phyloP scores from a whole-genome alignment of 305 asterid species.

The Salvia sclarea region DNA sequence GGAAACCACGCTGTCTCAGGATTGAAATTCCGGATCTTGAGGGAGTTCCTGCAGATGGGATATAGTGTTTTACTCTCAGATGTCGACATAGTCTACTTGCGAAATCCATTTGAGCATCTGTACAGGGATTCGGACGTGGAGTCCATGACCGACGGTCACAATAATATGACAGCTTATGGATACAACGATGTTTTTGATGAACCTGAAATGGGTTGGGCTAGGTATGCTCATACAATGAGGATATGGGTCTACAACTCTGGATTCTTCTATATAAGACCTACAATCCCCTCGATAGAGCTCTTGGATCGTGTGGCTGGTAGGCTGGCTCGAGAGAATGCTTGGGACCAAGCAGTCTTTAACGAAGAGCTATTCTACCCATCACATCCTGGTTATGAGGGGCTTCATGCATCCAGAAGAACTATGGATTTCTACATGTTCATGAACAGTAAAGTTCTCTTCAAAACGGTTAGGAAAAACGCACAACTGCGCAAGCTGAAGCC shows the following conservation, averaged over 20 bases:
- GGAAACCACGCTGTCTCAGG: constrained; percentile 66
- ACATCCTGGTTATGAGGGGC: constrained; percentile 57
- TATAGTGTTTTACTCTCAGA: constrained; percentile 63
- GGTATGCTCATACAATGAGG: constrained; percentile 55
- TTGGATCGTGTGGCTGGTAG: constrained; percentile 52
- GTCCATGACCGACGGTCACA: constrained; percentile 63
- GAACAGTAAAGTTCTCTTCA: constrained; percentile 62
- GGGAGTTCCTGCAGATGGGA: constrained; percentile 64
- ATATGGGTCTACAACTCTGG: constrained; percentile 65
- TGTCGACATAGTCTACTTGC: constrained; percentile 55
- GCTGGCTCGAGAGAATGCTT: constrained; percentile 43
- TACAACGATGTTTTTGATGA: constrained; percentile 52
- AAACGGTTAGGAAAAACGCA: constrained; percentile 44
- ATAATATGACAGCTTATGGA: constrained; percentile 56
- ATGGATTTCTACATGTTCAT: constrained; percentile 56
- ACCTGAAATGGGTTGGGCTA: constrained; percentile 59
- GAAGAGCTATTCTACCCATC: constrained; percentile 65
- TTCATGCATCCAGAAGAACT: constrained; percentile 59
- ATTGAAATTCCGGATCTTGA: constrained; percentile 48
- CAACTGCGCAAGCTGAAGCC: constrained; percentile 48
- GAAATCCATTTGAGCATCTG: constrained; percentile 54
- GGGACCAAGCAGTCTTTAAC: constrained; percentile 65
- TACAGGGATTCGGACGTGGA: constrained; percentile 65
- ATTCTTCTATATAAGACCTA: constrained; percentile 58
- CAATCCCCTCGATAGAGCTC: constrained; percentile 61